phyloP scores from a whole-genome alignment of 2,329 filamentous ascomycete genomes.

The Elsinoe necatrix region DNA sequence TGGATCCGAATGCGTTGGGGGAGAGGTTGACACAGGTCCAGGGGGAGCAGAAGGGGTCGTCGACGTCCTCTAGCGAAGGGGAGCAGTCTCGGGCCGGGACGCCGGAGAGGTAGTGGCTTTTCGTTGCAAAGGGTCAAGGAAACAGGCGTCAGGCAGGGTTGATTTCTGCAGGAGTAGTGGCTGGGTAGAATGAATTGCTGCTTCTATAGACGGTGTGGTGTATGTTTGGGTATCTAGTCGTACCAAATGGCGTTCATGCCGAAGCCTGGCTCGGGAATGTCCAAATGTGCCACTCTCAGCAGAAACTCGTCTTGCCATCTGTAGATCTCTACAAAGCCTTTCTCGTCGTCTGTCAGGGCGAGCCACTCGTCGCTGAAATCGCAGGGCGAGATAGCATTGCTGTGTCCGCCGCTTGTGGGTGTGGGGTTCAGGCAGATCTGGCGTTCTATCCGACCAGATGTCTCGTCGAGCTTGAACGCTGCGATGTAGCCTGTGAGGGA shows the following conservation, averaged over 20 bases:
- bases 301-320: conserved; percentile 77
- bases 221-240: conserved; percentile 42
- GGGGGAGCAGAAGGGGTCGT: no score
- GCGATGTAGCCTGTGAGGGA: conserved; percentile 74
- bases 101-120: neutral
- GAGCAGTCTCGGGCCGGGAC: neutral
- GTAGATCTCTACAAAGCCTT: conserved; percentile 81
- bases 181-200: neutral
- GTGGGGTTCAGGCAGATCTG: conserved; percentile 79
- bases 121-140: no score
- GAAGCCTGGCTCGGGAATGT: conserved; percentile 79
- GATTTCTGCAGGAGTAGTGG: no score
- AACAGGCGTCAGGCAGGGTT: no score
- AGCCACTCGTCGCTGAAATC: conserved; percentile 82
- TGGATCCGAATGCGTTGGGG: no score
- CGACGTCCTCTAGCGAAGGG: no score
- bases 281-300: conserved; percentile 64
- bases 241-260: conserved; percentile 98
- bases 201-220: neutral
- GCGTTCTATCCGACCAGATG: conserved; percentile 60
- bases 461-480: conserved; percentile 60
- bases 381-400: conserved; percentile 77
- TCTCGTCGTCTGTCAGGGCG: conserved; percentile 81
- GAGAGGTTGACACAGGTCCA: no score
- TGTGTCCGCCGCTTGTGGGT: conserved; percentile 78